Evolutionary conservation across 2,329 filamentous ascomycete genomes (phyloP), one percentile per base, ranked within the genome.

Genomic region (Pestalotiopsis sp.): DNA sequence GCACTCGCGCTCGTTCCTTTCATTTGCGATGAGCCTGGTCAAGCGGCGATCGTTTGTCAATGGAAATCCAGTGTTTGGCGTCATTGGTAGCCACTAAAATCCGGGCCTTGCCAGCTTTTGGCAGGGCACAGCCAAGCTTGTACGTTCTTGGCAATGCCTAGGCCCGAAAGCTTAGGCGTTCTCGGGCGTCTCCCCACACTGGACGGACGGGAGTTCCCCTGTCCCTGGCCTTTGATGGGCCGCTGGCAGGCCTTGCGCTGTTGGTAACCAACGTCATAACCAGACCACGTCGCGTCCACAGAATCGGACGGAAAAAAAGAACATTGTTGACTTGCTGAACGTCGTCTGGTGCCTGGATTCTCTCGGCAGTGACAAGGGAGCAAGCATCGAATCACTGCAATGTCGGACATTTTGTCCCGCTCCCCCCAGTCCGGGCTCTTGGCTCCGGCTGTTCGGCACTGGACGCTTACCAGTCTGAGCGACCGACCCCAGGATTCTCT

Each of bases 1-100:
- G 25, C 14, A 14, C 25, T 12, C 20, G 23, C 57, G 23, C 17
- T 27, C 23, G 27, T 27, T 58, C 20, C 27, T 59, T 59, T 27
- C 57, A 27, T 59, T 27, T 36, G 57, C 23, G 57, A 36, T 59
- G 20, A 31, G 57, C 12, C 57, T 17, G 27, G 23, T 13, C 57
- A 31, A 27, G 27, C 27, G 59, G 59, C 59, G 59, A 62, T 62
- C 59, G 59, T 62, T 62, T 62, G 27, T 62, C 20, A 36, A 62
- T 41, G 13, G 57, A 59, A 59, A 59, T 23, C 25, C 57, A 36
- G 23, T 36, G 23, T 36, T 40, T 62, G 59, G 59, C 59, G 59
- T 62, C 59, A 62, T 62, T 62, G 59, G 31, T 17, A 20, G 45
- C 59, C 27, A 62, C 57, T 59, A 27, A 59, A 59, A 13, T 14